phyloP scores from a whole-genome alignment of 495 filamentous ascomycete species.

The Bombardia bombarda region DNA sequence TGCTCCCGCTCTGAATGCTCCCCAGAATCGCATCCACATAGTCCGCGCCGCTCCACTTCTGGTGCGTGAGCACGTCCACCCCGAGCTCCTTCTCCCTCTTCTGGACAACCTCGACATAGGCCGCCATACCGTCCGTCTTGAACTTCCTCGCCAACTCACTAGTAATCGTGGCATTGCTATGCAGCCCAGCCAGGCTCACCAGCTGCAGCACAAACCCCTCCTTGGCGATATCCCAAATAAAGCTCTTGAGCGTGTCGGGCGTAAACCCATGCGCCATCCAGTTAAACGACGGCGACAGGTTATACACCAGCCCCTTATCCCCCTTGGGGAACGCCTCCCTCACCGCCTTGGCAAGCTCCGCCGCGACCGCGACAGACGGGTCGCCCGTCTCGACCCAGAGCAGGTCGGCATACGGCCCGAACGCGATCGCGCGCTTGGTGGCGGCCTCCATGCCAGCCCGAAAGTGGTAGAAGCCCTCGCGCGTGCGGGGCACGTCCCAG shows the following conservation, averaged over 20 bases:
- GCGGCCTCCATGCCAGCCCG: conserved; percentile 78
- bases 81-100: conserved; percentile 83
- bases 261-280: conserved; percentile 95
- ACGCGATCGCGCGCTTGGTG: conserved; percentile 85
- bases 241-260: conserved; percentile 66
- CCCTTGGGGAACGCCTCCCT: conserved; percentile 49
- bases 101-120: conserved; percentile 89
- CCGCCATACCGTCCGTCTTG: conserved; percentile 87
- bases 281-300: conserved; percentile 93
- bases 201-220: conserved; percentile 93
- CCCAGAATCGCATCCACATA: conserved; percentile 94
- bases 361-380: conserved; percentile 69
- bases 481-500: conserved; percentile 88
- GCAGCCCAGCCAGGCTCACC: conserved; percentile 83
- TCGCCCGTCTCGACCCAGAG: conserved; percentile 96
- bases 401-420: conserved; percentile 87
- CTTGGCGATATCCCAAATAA: conserved; percentile 92
- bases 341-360: conserved; percentile 67
- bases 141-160: conserved; percentile 74
- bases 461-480: conserved; percentile 97
- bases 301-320: conserved; percentile 93
- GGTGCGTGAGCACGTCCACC: conserved; percentile 92
- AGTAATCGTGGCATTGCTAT: conserved; percentile 81
- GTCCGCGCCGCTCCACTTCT: conserved; percentile 92
- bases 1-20: conserved; percentile 85